Percentiles rank a stretch among this genome's conserved stretches.
These are phyloP conservation scores for Corrigiola litoralis DNA, from an alignment of 179 eudicot species.

Conservation along the genomic window DNA sequence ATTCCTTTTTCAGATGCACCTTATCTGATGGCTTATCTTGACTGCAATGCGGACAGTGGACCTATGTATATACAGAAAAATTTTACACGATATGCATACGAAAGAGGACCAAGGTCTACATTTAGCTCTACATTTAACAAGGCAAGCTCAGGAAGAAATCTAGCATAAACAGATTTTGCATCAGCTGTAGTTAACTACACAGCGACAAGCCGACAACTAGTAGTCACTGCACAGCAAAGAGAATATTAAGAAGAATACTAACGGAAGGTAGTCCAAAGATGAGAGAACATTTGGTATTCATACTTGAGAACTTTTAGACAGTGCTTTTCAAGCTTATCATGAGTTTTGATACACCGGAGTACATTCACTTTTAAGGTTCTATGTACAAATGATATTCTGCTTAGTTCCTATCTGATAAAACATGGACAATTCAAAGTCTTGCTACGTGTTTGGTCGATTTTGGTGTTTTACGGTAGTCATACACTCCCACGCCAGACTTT, in stretches of 20 bases:
- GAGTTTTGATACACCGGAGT: not conserved
- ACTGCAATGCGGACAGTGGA: too few relatives aligned
- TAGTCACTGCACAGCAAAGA: not conserved
- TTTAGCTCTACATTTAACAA: not conserved
- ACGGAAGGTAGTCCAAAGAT: not conserved
- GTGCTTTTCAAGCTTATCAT: not conserved
- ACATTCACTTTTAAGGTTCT: not conserved
- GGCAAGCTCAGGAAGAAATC: not conserved
- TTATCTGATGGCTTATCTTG: not conserved
- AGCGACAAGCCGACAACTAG: not conserved
- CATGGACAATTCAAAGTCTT: conserved; percentile 22
- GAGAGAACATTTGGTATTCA: not conserved
- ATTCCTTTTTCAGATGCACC: too few relatives aligned
- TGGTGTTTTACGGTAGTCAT: conserved; percentile 39
- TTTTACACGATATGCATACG: too few relatives aligned
- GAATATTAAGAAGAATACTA: not conserved
- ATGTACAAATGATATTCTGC: conserved; percentile 9
- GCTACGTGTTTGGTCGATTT: conserved; percentile 30
- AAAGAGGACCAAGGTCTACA: too few relatives aligned
- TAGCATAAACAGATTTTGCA: not conserved
- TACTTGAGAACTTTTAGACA: not conserved
- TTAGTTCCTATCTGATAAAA: conserved; percentile 15
- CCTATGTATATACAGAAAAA: too few relatives aligned
- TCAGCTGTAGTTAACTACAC: too few relatives aligned
- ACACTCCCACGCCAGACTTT: conserved; percentile 75